Evolutionary conservation across 2,329 filamentous ascomycete species (phyloP).

Genomic region (Penicillium sp.): DNA sequence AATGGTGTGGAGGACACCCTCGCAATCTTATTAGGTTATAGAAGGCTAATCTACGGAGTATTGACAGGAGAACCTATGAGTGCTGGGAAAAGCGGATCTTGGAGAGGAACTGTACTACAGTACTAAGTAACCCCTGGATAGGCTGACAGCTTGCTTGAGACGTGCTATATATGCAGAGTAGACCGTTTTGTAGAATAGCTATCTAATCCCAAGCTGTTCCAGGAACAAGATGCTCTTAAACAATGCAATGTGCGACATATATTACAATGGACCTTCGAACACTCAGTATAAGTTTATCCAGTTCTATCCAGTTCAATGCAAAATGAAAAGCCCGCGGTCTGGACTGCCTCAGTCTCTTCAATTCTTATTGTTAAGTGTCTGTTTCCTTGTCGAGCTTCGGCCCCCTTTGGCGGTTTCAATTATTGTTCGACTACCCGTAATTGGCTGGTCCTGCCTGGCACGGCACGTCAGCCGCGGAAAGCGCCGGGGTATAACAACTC

Average conservation of each 20-base stretch:
- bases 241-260: background rate
- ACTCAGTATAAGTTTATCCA: background rate
- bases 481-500: slow-evolving; percentile 26
- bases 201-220: background rate
- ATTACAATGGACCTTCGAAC: background rate
- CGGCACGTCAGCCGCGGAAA: slow-evolving; percentile 33
- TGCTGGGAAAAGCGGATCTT: background rate
- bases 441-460: slow-evolving; percentile 9
- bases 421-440: slow-evolving; percentile 5
- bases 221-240: background rate
- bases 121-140: too few species aligned
- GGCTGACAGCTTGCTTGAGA: background rate
- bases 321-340: background rate
- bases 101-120: background rate
- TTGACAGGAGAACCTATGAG: background rate
- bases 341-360: background rate
- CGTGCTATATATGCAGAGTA: background rate
- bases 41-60: background rate
- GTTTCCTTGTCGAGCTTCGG: background rate
- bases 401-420: slow-evolving; percentile 6
- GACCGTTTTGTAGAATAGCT: too few species aligned
- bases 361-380: too few species aligned
- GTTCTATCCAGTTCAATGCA: background rate
- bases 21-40: slow-evolving; percentile 5
- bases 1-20: slow-evolving; percentile 1